phyloP scores from a whole-genome alignment of 441 rosid species.

The Aleurites moluccanus region DNA sequence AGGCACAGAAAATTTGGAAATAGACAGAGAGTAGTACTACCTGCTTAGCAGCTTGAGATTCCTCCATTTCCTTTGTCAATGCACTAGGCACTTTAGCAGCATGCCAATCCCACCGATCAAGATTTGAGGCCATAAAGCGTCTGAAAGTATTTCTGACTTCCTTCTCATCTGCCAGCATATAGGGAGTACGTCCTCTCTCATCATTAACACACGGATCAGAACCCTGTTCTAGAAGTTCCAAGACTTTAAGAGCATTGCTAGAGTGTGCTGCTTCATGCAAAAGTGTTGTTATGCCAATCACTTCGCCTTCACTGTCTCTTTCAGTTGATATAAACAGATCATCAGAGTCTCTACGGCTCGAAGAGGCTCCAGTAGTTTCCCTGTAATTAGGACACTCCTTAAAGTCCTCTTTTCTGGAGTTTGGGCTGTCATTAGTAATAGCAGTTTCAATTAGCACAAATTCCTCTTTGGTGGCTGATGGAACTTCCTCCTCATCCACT shows the following conservation, averaged over 20 bases:
- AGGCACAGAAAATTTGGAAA: constrained; percentile 6
- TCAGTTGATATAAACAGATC: constrained; percentile 33
- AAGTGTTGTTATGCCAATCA: constrained; percentile 54
- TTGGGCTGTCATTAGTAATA: constrained; percentile 26
- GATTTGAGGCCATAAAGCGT: constrained; percentile 86
- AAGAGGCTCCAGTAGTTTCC: constrained; percentile 38
- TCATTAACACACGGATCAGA: constrained; percentile 82
- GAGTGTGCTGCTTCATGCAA: constrained; percentile 80
- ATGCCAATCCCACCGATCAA: constrained; percentile 91
- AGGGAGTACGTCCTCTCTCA: constrained; percentile 80
- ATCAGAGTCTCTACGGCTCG: constrained; percentile 34
- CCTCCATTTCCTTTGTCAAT: constrained; percentile 96
- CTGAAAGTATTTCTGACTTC: constrained; percentile 86
- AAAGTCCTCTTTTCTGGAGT: constrained; percentile 36
- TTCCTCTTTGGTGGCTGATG: constrained; percentile 29
- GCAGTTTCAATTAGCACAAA: constrained; percentile 23
- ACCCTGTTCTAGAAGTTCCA: constrained; percentile 82
- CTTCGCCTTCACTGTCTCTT: constrained; percentile 46
- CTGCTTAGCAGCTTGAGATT: constrained; percentile 93
- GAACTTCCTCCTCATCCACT: constrained; percentile 49
- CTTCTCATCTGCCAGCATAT: constrained; percentile 79
- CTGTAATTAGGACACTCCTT: constrained; percentile 24
- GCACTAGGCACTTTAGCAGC: constrained; percentile 98
- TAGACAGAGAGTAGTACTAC: constrained; percentile 35
- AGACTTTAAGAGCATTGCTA: constrained; percentile 50